Conservation (phyloP, 1,139 yeast genomes). For the Blastobotrys indianensis region DNA sequence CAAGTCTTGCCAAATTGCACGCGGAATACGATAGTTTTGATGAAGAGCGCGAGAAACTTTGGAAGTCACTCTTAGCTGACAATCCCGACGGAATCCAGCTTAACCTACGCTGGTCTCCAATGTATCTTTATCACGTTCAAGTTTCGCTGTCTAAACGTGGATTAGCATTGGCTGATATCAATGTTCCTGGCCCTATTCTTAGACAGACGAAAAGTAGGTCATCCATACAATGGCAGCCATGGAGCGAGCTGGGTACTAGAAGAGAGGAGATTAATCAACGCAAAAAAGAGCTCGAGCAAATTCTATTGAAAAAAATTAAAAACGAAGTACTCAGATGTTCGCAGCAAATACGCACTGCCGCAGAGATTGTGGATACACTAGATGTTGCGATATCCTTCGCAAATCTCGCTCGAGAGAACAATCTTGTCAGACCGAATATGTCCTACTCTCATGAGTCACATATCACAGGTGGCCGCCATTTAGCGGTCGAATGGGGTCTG, state of each 20-base stretch:
- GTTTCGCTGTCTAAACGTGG: conserved; percentile 15
- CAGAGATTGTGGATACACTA: conserved; percentile 53
- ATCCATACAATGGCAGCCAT: conserved; percentile 22
- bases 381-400: conserved; percentile 78
- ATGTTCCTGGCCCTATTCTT: conserved; percentile 20
- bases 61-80: conserved; percentile 15
- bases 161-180: conserved; percentile 15
- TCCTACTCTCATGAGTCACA: conserved; percentile 40
- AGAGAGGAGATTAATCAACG: conserved; percentile 25
- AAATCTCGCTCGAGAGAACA: conserved; percentile 55
- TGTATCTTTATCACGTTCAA: conserved; percentile 30
- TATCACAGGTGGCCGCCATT: conserved; percentile 60
- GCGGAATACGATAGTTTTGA: conserved; percentile 20
- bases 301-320: conserved; percentile 42
- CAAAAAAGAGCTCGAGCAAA: conserved; percentile 40
- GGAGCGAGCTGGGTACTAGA: conserved; percentile 30
- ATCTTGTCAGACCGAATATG: conserved; percentile 62
- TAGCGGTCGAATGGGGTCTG: conserved; percentile 82
- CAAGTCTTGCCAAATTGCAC: conserved; percentile 24
- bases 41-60: conserved; percentile 19
- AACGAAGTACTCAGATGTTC: conserved; percentile 37
- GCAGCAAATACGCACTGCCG: conserved; percentile 41
- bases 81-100: conserved; percentile 21
- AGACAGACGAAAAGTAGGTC: conserved; percentile 25
- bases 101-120: conserved; percentile 33